Percentiles rank a stretch among this genome's conserved stretches.
phyloP scores from a whole-genome alignment of 2,329 filamentous ascomycete species.

The Cordyceps militaris region DNA sequence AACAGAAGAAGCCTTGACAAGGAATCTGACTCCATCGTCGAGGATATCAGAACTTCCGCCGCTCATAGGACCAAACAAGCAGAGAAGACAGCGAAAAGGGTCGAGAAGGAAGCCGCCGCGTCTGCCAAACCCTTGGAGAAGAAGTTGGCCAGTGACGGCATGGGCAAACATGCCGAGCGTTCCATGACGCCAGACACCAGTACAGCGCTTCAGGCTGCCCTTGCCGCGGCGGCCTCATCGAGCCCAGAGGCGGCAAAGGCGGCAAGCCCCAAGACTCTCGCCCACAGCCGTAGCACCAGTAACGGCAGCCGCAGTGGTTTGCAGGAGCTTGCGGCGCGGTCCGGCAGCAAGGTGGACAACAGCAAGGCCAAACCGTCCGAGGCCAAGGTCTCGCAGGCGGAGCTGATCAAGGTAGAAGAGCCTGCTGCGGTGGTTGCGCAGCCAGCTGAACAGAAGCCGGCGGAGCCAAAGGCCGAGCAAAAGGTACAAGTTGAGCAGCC shows the following conservation, averaged over 20 bases:
- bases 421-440: not conserved
- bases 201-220: conserved; percentile 6
- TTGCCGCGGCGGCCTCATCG: not conserved
- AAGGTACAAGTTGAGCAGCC: not conserved
- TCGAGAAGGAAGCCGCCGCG: too few species aligned
- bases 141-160: not conserved
- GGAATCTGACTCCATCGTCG: not conserved
- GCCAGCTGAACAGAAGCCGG: not conserved
- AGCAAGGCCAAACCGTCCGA: not conserved
- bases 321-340: conserved; percentile 2
- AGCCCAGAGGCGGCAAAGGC: not conserved
- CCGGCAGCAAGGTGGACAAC: conserved; percentile 1
- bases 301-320: not conserved
- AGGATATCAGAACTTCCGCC: not conserved
- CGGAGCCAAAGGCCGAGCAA: not conserved
- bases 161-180: not conserved
- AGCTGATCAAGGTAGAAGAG: not conserved
- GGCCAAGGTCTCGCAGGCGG: not conserved
- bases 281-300: not conserved
- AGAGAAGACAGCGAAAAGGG: not conserved
- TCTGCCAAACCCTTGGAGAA: not conserved
- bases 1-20: not conserved
- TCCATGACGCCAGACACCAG: not conserved
- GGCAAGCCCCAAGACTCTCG: not conserved
- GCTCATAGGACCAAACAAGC: not conserved